Conservation (phyloP, 2,329 filamentous ascomycete species). For the Penicillium occitanis region DNA sequence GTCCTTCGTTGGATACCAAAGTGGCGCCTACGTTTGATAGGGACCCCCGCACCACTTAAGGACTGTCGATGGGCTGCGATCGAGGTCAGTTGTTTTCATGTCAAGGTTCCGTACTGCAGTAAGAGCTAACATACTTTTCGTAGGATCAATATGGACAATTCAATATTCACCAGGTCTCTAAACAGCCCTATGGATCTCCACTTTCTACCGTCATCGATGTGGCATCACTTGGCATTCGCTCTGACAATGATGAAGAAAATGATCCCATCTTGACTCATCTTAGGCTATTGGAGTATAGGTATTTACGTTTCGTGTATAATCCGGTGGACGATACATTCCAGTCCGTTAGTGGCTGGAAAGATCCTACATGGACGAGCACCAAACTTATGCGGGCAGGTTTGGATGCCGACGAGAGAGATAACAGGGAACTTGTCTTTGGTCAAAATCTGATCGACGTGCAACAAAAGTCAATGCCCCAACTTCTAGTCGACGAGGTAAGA, state of each 20-base stretch:
- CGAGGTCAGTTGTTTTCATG: constrained; percentile 58
- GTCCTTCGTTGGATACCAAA: constrained; percentile 85
- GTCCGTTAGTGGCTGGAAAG: constrained; percentile 87
- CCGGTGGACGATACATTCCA: constrained; percentile 86
- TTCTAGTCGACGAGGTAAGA: constrained; percentile 81
- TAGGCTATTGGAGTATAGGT: constrained; percentile 83
- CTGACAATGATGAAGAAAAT: constrained; percentile 68
- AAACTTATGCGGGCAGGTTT: constrained; percentile 73
- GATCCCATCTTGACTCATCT: constrained; percentile 76
- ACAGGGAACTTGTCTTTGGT: constrained; percentile 83
- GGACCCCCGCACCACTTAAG: constrained; percentile 65
- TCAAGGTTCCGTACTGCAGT: neutral
- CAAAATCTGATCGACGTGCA: constrained; percentile 89
- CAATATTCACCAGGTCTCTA: constrained; percentile 67
- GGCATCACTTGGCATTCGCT: constrained; percentile 57
- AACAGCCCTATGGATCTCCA: constrained; percentile 59
- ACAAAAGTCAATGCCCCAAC: constrained; percentile 77
- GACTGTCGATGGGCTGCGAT: constrained; percentile 89
- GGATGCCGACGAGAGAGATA: constrained; percentile 82
- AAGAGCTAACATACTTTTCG: constrained; percentile 5
- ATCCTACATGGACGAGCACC: constrained; percentile 81
- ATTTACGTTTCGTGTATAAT: constrained; percentile 90
- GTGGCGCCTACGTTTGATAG: constrained; percentile 77
- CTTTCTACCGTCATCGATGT: constrained; percentile 60
- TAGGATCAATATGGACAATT: constrained; percentile 96